Evolutionary conservation across 148 eudicot species (phyloP), one percentile per base, ranked within the genome.

Genomic region (Persicaria maculosa): DNA sequence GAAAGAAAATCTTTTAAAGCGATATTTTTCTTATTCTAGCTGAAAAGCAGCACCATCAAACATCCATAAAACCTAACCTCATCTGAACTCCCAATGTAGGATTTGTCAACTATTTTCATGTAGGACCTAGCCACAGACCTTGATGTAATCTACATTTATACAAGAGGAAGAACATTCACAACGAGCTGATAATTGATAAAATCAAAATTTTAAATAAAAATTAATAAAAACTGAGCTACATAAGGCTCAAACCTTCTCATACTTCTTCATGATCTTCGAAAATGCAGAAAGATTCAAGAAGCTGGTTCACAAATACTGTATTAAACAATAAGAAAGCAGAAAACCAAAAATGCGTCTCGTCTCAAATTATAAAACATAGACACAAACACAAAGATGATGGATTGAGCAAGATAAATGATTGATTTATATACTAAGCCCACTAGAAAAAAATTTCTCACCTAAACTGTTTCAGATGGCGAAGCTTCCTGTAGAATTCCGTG

Each of bases 191-290:
- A 31, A 31, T 31, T 2, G 40, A 31, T 31, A 2, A 31, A 31
- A 31, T 31, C 40, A 31, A 31, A 31, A 31, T 31, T 31, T 31
- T 31, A 31, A 31, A 31, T 31, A 31, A 31, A 31, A 31, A n/a
- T n/a, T n/a, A n/a, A 31, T 31, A 22, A 31, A 25, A 10, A 62
- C 31, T 36, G 15, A 59, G 65, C 65, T 14, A 7, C 65, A 59
- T 59, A 59, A 25, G 19, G 53, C 50, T 53, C 78, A 67, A 52
- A 92, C 97, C 97, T 92, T 92, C 69, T 92, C 97, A 74, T 92
- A 90, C 65, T 92, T 92, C 81, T 92, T 92, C 85, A 92, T 75
- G 83, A 90, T 92, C 89, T 92, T 92, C 75, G 90, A 81, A 82
- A 92, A 92, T 75, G 94, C 97, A 20, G 85, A 80, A 59, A 92